A percentile compares a stretch with the other conserved stretches of the same genome.
phyloP scores from a whole-genome alignment of 768 basidiomycete species.

The Lactarius tabidus region DNA sequence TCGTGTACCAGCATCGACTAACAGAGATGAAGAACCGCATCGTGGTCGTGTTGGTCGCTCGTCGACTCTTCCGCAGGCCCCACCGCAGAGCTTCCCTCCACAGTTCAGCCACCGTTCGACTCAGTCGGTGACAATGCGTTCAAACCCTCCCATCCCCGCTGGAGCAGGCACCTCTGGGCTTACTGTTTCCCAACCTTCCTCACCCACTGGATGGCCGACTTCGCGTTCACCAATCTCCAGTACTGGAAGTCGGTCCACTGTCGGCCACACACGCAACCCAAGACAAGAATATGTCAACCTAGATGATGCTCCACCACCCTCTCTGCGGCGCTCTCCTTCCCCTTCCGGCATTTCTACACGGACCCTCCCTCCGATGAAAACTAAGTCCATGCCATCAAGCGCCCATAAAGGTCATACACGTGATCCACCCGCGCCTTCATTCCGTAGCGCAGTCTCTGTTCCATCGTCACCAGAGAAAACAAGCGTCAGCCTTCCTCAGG shows the following conservation, averaged over 20 bases:
- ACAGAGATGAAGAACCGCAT: constrained; percentile 10
- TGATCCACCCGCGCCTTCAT: constrained; percentile 9
- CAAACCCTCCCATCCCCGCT: background rate
- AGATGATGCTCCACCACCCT: constrained; percentile 26
- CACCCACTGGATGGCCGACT: constrained; percentile 22
- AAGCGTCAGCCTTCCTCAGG: constrained; percentile 8
- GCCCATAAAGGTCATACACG: background rate
- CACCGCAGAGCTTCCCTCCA: background rate
- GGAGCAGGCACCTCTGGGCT: constrained; percentile 7
- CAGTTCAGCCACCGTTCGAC: constrained; percentile 19
- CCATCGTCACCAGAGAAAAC: constrained; percentile 25
- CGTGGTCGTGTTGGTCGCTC: constrained; percentile 22
- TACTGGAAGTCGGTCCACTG: background rate
- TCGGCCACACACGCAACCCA: constrained; percentile 3
- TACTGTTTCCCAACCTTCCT: constrained; percentile 20
- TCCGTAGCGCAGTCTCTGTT: constrained; percentile 17
- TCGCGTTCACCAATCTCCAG: constrained; percentile 13
- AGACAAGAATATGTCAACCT: constrained; percentile 25
- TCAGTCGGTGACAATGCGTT: constrained; percentile 18
- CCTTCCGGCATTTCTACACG: constrained; percentile 11
- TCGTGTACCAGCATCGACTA: constrained; percentile 14
- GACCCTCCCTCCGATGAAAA: constrained; percentile 1
- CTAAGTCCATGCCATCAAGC: background rate
- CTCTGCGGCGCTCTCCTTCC: constrained; percentile 26
- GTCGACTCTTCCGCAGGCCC: constrained; percentile 20